Evolutionary conservation across 228 moss, liverwort and hornwort species (phyloP).

Genomic region (Sphagnum magellanicum): DNA sequence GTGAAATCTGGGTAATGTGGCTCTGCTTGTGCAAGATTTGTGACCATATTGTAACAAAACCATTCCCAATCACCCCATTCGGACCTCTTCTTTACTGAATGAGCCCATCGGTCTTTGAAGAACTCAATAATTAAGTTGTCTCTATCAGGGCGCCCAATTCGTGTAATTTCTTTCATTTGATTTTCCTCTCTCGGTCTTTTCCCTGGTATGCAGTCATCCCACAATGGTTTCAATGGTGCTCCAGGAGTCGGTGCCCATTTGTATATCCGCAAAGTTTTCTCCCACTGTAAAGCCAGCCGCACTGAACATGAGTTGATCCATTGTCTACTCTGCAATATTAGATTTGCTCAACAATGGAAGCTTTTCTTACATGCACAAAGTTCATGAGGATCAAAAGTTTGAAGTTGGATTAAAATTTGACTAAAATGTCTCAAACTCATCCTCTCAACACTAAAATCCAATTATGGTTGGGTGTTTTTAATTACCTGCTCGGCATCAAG

Average conservation of each 20-base stretch:
- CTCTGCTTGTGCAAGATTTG: slow-evolving; percentile 10
- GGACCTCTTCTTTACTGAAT: slow-evolving; percentile 12
- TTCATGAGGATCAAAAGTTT: not conserved
- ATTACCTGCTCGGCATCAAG: not conserved
- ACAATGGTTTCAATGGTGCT: slow-evolving; percentile 3
- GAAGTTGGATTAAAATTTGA: not conserved
- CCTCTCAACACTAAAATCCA: not conserved
- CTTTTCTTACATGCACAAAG: not conserved
- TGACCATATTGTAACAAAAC: slow-evolving; percentile 25
- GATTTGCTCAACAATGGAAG: not conserved
- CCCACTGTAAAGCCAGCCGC: slow-evolving; percentile 16
- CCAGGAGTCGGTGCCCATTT: slow-evolving; percentile 12
- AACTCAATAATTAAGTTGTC: slow-evolving; percentile 21
- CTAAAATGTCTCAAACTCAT: not conserved
- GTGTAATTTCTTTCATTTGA: not conserved
- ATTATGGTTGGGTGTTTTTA: not conserved
- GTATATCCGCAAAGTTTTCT: slow-evolving; percentile 17
- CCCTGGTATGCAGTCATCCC: slow-evolving; percentile 9
- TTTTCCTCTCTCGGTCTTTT: not conserved
- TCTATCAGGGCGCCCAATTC: slow-evolving; percentile 16
- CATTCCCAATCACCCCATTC: slow-evolving; percentile 31
- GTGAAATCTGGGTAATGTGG: slow-evolving; percentile 30
- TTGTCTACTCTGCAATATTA: not conserved
- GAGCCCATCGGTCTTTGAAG: slow-evolving; percentile 29
- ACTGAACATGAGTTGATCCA: not conserved